Base-by-base conservation (phyloP, 2,329 filamentous ascomycete species). In the Chrysosporium queenslandicum region DNA sequence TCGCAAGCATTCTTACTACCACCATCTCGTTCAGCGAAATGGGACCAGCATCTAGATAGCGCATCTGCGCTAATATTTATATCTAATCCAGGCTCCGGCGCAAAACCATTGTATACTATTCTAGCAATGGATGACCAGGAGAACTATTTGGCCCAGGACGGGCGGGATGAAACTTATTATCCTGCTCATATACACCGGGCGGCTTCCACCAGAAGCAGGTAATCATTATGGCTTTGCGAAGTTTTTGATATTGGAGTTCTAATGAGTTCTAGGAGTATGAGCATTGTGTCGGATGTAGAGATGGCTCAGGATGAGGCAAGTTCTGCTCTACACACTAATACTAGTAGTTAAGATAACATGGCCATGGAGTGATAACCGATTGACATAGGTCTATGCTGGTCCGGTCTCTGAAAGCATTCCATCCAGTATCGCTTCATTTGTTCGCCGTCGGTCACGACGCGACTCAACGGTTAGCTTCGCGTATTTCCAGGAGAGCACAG, bases 381-480 rank as follows among this genome's bases (percentile, higher is more conserved):
- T 25, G 21, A 46, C 47, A 54, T 57, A 79, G 77, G 79, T 94
- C 45, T 98, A 91, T 70, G 85, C 91, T 21, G 92, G 92, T 5
- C 92, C 91, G 5, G 83, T 96, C 63, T 90, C 89, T 51, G 92
- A 98, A 72, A 96, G 89, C 64, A 80, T 98, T n/a, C 92, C 92
- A 1, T 92, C 87, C 9, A 96, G 90, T 64, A 78, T 90, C 32
- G 89, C 88, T n/a, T 86, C 88, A 29, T 98, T 98, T 66, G 83
- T 82, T 45, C 90, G 95, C 68, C 86, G 88, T 55, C 81, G 89
- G 55, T 75, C 77, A 34, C 82, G 91, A 61, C 83, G 87, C 59
- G 87, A 90, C 63, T 97, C 91, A 12, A 88, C 79, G 4, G 75
- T 90, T 25, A 96, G 88, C 69, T 97, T 96, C 67, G 82, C 88